Evolutionary conservation across 768 basidiomycete genomes (phyloP), one percentile per base, ranked within the genome.

Genomic region (Russula virescens): DNA sequence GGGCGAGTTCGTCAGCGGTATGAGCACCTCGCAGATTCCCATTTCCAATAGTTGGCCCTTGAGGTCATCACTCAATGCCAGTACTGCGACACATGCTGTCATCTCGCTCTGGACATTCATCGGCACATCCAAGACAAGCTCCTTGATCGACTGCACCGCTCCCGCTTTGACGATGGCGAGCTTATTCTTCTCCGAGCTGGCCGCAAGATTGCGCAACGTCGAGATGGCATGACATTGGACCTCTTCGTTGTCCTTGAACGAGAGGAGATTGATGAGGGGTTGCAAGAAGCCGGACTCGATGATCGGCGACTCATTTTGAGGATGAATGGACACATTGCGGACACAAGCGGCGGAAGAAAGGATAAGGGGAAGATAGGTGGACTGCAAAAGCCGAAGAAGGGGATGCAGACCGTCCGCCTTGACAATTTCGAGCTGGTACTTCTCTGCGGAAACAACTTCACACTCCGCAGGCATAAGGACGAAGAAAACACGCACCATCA

Each of bases 221-320:
- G 94, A 96, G 67, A 99, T 99, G 21, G 97, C 97, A 70, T 99
- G 97, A 71, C 97, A 98, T 73, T 99, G 97, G 25, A 99, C 94
- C 75, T 99, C 97, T 77, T 99, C 97, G 71, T 98, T 98, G 74
- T 99, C 97, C 74, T 98, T 98, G 79, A 98, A 98, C 1, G 95
- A 92, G 23, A 99, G 79, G 35, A 99, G 82, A 71, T 93, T 94
- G 73, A 99, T 98, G 45, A 99, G 78, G 0, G 97, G 97, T 70
- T 93, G 89, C 65, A 98, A 77, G 80, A 99, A 99, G 21, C 96
- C 96, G 40, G 94, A 91, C 70, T 99, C 97, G 73, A 99, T 99
- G 74, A 99, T 99, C 19, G 96, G 97, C 1, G 94, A 97, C 75
- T 98, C 97, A 79, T 99, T 99, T 72, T 87, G 85, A 0, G 97